Base-by-base conservation (phyloP, 257 asterid genomes). In the Solanum rostratum region DNA sequence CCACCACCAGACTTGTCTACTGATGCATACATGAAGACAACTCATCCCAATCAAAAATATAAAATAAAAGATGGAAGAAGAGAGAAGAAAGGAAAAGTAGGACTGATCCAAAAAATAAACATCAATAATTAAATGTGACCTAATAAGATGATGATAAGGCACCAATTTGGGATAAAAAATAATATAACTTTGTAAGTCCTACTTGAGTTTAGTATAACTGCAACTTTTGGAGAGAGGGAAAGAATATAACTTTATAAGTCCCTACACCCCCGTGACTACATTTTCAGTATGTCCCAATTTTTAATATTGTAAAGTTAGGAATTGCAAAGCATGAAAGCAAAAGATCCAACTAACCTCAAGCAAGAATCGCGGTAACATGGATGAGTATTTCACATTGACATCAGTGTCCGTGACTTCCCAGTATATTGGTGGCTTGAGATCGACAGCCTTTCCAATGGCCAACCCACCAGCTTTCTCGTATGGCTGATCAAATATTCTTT, bases 381-480 rank as follows among this genome's bases (percentile, higher is more conserved):
- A 92, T 87, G 90, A 92, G 89, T 94, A 96, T 91, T 86, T 91
- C 2, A 91, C 86, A 88, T 96, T 96, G 84, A 91, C 93, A 87
- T 96, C 98, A 16, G 80, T 59, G 83, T 88, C 86, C 2, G 92
- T 86, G 53, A 92, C 87, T 10, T 90, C 96, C 99, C 97, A 96
- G 88, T 91, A 89, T 46, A 93, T 83, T 57, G 95, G 95, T 1
- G 90, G 89, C 41, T 90, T 91, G n/a, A 85, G 37, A 29, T 84
- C 81, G 66, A 84, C 45, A 86, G 84, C 71, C 86, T 88, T 88
- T 19, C 85, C 80, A 37, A 92, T 83, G 88, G 89, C 83, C 89
- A 88, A 87, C 65, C 91, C 91, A 27, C 99, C 98, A 1, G 97
- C 97, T 90, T 91, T 96, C 91, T 94, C 98, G 55, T 91, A 96